Evolutionary conservation across 139 green algal species (phyloP), one percentile per base, ranked within the genome.

Genomic region (Chlorella sp.): DNA sequence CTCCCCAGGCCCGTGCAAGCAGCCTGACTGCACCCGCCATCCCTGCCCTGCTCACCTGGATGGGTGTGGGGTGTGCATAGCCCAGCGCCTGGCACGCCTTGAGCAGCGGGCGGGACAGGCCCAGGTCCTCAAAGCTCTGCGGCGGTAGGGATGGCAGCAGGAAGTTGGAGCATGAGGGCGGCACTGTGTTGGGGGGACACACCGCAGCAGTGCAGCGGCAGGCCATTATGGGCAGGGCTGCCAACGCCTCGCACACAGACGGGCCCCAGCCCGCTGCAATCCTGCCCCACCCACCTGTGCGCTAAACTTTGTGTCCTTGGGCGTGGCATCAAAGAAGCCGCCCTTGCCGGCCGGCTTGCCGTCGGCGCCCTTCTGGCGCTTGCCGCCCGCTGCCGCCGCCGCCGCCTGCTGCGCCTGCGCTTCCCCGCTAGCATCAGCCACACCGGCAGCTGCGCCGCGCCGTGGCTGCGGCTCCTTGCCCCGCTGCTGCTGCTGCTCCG

Each of bases 31-130:
- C 51, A 21, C 13, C 51, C 3, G 11, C 51, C 51, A 3, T 2
- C 51, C 51, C 51, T 23, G 11, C 51, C 11, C 51, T 60, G 51
- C 51, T 15, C 13, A 60, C 51, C 92, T 99, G 96, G 78, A 99
- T 99, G 44, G 97, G 97, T 6, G 97, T 99, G 34, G 97, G 96
- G 21, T 81, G 80, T 11, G 82, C 83, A 91, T 98, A 99, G 4
- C 97, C 96, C n/a, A 99, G 90, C 2, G 91, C 94, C 20, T 88
- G 57, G 90, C 96, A 95, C 38, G 95, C 97, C 62, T 92, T 93
- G 38, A 96, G 64, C 78, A 99, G 91, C 16, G 97, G 96, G 3
- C 95, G 84, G 1, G 95, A 98, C 1, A 99, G 88, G 85, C 98
- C 91, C 20, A 99, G 92, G 78, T 98, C 95, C 6, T 74, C 81